A percentile compares a stretch with the other conserved stretches of the same genome.
Evolutionary conservation across 768 basidiomycete genomes (phyloP).

Genomic region (Pleurotus pulmonarius): DNA sequence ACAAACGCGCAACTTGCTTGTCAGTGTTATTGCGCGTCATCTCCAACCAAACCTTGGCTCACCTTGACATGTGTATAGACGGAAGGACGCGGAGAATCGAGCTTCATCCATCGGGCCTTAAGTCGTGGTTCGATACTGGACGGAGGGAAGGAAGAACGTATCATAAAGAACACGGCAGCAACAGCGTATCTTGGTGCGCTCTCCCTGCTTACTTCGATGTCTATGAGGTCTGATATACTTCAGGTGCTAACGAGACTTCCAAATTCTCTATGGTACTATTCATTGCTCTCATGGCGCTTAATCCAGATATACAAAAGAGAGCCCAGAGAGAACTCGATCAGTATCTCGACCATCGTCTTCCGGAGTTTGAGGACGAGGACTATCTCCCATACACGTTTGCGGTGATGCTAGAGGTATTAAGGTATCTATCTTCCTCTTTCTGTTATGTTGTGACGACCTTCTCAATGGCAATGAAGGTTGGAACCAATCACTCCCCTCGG

Average conservation of each 20-base stretch:
- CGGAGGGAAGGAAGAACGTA: not conserved
- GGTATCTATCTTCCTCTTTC: slow-evolving; percentile 14
- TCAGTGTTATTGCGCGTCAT: not conserved
- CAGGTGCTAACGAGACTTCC: not conserved
- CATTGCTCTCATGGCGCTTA: not conserved
- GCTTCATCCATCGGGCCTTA: too few relatives aligned
- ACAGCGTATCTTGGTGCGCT: not conserved
- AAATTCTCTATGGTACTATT: not conserved
- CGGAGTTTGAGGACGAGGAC: slow-evolving; percentile 15
- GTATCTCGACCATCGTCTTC: slow-evolving; percentile 15
- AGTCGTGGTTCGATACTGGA: not conserved
- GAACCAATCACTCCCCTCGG: not conserved
- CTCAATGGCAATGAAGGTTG: not conserved
- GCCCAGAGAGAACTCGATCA: slow-evolving; percentile 26
- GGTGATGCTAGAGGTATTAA: slow-evolving; percentile 17
- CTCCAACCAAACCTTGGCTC: too few relatives aligned
- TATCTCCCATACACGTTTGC: slow-evolving; percentile 19
- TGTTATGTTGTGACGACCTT: too few relatives aligned
- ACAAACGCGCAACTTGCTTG: not conserved
- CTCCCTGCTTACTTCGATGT: too few relatives aligned
- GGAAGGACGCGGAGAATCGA: too few relatives aligned
- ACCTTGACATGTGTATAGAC: too few relatives aligned
- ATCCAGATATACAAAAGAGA: slow-evolving; percentile 20
- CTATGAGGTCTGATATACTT: too few relatives aligned
- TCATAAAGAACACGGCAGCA: not conserved